Evolutionary conservation across 148 eudicot species (phyloP), one percentile per base, ranked within the genome.

Genomic region (Limonium bicolor): DNA sequence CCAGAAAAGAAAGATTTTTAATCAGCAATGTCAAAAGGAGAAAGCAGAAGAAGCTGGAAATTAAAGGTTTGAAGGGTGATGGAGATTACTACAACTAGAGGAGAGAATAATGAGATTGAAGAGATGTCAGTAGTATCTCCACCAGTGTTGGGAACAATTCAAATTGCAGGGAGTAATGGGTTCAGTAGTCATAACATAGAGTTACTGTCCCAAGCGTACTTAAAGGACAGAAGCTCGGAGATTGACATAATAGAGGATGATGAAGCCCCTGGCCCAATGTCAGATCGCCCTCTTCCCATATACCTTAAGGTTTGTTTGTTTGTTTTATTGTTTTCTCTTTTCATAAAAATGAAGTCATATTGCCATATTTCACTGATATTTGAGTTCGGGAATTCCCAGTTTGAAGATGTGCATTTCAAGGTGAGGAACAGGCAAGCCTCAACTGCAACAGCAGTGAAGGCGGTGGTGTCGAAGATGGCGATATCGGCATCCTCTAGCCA

Each of bases 361-460:
- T 33, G 5, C 4, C 21, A 0, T 0, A 23, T 2, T 61, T 21
- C 21, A 27, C 11, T 51, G 28, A 38, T 20, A 13, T 25, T n/a
- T 14, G 12, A 37, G n/a, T 33, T 6, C 17, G n/a, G 53, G 13
- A 13, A n/a, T 46, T 27, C 62, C 46, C 72, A 90, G 99, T 90
- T 90, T 76, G 74, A 73, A 58, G 94, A 85, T 71, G 80, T 90
- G 47, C 68, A 78, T 13, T 85, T 48, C 48, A 90, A 78, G 62
- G 80, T 85, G 32, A 78, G 51, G 61, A 55, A 53, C 27, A 57
- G 52, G 21, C 46, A 51, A 27, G 59, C 58, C 43, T 35, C 74
- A 8, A 42, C 66, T 2, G 48, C 20, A 8, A 80, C 70, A 27
- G 71, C 85, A 3, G 76, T 80, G 20, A 88, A 61, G 65, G 63